Evolutionary conservation across 768 basidiomycete genomes (phyloP), one percentile per base, ranked within the genome.

Genomic region (Terana coerulea): DNA sequence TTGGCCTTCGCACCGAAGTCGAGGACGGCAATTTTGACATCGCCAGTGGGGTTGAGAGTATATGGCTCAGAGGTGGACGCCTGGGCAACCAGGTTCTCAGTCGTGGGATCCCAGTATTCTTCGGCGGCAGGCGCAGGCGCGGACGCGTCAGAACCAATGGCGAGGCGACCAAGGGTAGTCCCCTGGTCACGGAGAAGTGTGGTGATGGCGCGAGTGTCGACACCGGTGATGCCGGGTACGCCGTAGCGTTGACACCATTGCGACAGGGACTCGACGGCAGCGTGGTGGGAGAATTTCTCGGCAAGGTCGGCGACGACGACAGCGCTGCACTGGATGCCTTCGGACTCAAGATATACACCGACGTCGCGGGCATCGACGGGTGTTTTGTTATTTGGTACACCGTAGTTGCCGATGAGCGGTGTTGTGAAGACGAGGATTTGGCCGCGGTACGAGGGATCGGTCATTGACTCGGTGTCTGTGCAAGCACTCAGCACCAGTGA

Each of bases 381-480:
- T 1, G 87, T 75, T 14, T 73, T 75, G 69, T 99, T 98, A 29
- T 65, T 61, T 5, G 97, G 97, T 8, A 99, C 93, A 48, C 97
- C 97, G 64, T 99, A 99, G 69, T 99, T 99, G 34, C 97, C 97
- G 58, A 99, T 97, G 70, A 99, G 82, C 9, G 97, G 97, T 0
- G 95, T 88, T 37, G 97, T 99, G 74, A 99, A 99, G 51, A 99
- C 97, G 57, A 99, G 81, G 64, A 99, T 95, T 70, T 99, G 97
- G 45, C 92, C 88, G 29, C 92, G 89, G 70, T 99, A 98, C 7
- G 97, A 98, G 6, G 97, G 97, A 68, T 99, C 97, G 31, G 97
- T 99, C 97, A 99, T 98, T 7, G 93, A 97, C 72, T 99, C 97
- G 41, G 95, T 98, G 68, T 99, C 94, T 95, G 64, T n/a, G 34